Evolutionary conservation across 73 alveolate genomes (phyloP), one percentile per base, ranked within the genome.

Genomic region (Paramecium pentaurelia): DNA sequence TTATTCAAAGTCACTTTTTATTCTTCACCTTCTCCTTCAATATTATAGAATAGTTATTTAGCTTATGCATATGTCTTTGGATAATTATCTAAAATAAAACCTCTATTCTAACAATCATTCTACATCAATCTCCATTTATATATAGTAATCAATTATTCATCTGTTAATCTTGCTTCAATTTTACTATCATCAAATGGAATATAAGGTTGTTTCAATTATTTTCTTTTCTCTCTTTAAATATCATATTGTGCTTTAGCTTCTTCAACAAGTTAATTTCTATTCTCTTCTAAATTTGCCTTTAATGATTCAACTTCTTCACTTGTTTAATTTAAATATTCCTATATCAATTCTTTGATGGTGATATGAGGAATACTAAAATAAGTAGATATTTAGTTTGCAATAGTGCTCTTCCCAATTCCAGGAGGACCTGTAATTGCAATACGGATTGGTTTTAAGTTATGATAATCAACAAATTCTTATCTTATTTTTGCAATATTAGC

Each of bases 341-440:
- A 77, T 25, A 92, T 94, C 16, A 92, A 38, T 12, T 77, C 32
- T 85, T 83, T 92, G 2, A 94, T 37, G 38, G 71, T 44, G 11
- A 89, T 89, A 28, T 89, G 90, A 45, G 94, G 94, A 28, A 89
- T 89, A 27, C 75, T 89, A 88, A 60, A 89, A 27, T 89, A 83
- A 14, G 45, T 5, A 2, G 49, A 37, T 25, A 60, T 38, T 86
- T 70, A 84, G 8, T 92, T 91, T 42, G 85, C 92, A 75, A 37
- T 59, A 22, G 32, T 51, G 4, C 75, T 68, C 49, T 94, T 68
- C 32, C 95, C 86, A 75, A 85, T 84, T 30, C 88, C 94, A 37
- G 97, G 97, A 6, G 97, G 94, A 3, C 97, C 97, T 14, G 88
- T 60, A 7, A 94, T 71, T 20, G 90, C 86, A 25, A 94, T 70